Base-by-base conservation (phyloP, 805 yeast species). In the Ogataea ganodermae region DNA sequence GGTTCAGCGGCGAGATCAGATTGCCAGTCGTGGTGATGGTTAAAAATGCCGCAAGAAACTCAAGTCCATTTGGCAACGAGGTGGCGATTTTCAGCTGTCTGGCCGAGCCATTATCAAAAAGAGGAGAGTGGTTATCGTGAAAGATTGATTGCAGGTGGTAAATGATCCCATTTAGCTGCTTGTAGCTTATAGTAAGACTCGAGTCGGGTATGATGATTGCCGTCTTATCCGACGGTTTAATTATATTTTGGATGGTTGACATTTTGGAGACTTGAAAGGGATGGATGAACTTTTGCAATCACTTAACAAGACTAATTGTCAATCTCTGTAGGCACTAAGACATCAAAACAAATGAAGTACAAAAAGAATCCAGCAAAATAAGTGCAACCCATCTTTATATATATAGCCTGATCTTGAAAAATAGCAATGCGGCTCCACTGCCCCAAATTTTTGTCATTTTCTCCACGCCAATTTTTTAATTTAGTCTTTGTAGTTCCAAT, bases 1-100 rank as follows among this genome's bases (percentile, higher is more conserved):
- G 78, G 57, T 84, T 85, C 60, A 84, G 68, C 12, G 91, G 91
- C 1, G 89, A 86, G 17, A 85, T 86, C 37, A 84, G 70, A 54
- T 77, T 70, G 1, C 80, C 76, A 23, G 79, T 73, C 52, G 77
- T 74, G 1, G 87, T 78, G 21, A 76, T 69, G 1, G 82, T 84
- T 18, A 84, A 62, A 59, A 82, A 84, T 1, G 78, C 67, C 8
- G 75, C 73, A 1, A 77, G 73, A 44, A 82, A 76, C 56, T 84
- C 90, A 20, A 84, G 59, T 3, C 79, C 67, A 60, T 85, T 84
- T 23, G 83, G 81, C 49, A 84, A 65, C 0, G 86, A 72, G 18
- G 84, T 81, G 0, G 86, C 84, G 33, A 82, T 70, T 2, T 80
- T 73, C 3, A 74, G 59, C 53, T 78, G 79, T n/a, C 49, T 49